Base-by-base conservation (phyloP, 306 rosid genomes). In the Vigna nakashimae region DNA sequence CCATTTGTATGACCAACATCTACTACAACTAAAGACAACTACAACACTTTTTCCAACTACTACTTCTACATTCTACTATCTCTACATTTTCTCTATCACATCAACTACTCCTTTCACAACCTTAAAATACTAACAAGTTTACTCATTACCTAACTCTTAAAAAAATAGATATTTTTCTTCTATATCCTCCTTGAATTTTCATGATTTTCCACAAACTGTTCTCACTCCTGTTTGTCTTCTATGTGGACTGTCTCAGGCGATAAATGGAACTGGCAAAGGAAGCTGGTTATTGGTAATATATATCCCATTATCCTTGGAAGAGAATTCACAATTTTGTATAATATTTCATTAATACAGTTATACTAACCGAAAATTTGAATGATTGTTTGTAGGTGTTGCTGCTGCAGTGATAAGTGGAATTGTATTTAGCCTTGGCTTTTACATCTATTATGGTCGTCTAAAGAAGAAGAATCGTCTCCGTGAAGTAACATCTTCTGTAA, bases 181-280 rank as follows among this genome's bases (percentile, higher is more conserved):
- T 30, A 30, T 30, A 30, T 30, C 32, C 38, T 52, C 60, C 45
- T 65, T 80, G 52, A 74, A 48, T 49, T 66, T 9, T 18, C 50
- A 28, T 26, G 57, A 59, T 69, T 48, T 65, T 34, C 36, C 10
- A 11, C 52, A 57, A 69, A 65, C 16, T 64, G 36, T 15, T 79
- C 71, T 82, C 5, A 71, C 77, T 65, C 51, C 24, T 36, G 34
- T 71, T 46, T 76, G 13, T 51, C 43, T 82, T 73, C 42, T 65
- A 50, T 88, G 69, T 55, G 57, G 58, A 67, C 57, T 36, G 36
- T 86, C 79, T 78, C 97, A 92, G 97, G 13, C 0, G 18, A n/a
- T 12, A 9, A 12, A 30, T 69, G 72, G 88, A 51, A 70, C 67
- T 62, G 60, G 86, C 28, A 13, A 65, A 57, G 1, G 38, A 90